A percentile compares a stretch with the other conserved stretches of the same genome.
phyloP scores from a whole-genome alignment of 805 yeast genomes.

The Saccharomycopsis javanensis region DNA sequence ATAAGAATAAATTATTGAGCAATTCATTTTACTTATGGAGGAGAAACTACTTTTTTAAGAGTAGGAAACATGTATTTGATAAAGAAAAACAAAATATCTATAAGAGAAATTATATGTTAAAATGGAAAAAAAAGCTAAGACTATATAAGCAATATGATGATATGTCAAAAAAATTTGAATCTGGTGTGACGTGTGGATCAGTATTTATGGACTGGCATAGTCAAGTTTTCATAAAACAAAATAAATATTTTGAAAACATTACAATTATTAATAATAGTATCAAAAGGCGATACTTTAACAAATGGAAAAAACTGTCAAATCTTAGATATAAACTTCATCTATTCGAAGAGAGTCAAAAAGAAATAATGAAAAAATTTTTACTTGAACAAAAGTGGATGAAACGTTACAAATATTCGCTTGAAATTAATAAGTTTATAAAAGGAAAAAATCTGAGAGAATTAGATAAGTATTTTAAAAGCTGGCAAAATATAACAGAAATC shows the following conservation, averaged over 20 bases:
- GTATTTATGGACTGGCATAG: constrained; percentile 6
- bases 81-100: neutral
- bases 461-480: constrained; percentile 2
- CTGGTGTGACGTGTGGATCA: constrained; percentile 9
- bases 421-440: neutral
- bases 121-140: neutral
- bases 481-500: constrained; percentile 2
- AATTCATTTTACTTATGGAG: neutral
- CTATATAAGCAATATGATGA: neutral
- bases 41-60: neutral
- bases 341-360: constrained; percentile 6
- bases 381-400: constrained; percentile 3
- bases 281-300: constrained; percentile 4
- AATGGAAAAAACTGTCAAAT: constrained; percentile 6
- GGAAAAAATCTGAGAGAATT: neutral
- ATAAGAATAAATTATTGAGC: neutral
- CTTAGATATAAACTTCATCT: neutral
- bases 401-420: neutral
- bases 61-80: neutral
- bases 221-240: neutral
- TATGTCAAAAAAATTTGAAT: neutral
- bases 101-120: neutral
- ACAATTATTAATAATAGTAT: neutral
- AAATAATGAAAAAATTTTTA: constrained; percentile 6
- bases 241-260: neutral